Evolutionary conservation across 345 rosid genomes (phyloP).

Genomic region (Gossypium mustelinum): DNA sequence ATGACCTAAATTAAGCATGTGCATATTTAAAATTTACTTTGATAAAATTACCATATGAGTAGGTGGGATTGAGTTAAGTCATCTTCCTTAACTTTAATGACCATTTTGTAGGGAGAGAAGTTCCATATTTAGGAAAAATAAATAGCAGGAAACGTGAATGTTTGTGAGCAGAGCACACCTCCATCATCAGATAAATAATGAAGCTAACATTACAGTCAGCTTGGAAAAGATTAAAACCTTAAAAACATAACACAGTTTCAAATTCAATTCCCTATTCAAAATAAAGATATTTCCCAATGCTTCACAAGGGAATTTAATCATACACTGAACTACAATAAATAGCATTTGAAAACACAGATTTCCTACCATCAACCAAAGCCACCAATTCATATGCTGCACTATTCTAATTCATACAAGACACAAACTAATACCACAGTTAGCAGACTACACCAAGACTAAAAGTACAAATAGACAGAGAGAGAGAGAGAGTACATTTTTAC

Average conservation of each 20-base stretch:
- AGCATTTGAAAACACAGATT: not conserved
- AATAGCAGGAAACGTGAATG: not conserved
- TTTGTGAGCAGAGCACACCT: not conserved
- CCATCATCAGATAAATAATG: not conserved
- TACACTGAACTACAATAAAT: conserved; percentile 2
- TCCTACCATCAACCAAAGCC: not conserved
- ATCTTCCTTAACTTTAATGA: not conserved
- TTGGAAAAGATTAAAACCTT: too few relatives aligned
- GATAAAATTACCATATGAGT: too few relatives aligned
- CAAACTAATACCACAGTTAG: not conserved
- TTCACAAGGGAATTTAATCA: conserved; percentile 6
- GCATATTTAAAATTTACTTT: too few relatives aligned
- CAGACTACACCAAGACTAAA: not conserved
- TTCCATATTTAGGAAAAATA: not conserved
- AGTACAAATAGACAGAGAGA: not conserved
- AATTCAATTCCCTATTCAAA: not conserved
- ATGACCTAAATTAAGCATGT: too few relatives aligned
- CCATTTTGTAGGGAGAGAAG: not conserved
- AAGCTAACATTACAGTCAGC: too few relatives aligned
- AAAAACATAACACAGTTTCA: too few relatives aligned
- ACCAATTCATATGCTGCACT: conserved; percentile 16
- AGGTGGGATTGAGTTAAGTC: not conserved
- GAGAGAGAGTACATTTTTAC: not conserved
- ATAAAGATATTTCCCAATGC: not conserved
- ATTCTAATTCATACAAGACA: conserved; percentile 4